Evolutionary conservation across 495 filamentous ascomycete species (phyloP).

Genomic region (Mycothermus thermophilus): DNA sequence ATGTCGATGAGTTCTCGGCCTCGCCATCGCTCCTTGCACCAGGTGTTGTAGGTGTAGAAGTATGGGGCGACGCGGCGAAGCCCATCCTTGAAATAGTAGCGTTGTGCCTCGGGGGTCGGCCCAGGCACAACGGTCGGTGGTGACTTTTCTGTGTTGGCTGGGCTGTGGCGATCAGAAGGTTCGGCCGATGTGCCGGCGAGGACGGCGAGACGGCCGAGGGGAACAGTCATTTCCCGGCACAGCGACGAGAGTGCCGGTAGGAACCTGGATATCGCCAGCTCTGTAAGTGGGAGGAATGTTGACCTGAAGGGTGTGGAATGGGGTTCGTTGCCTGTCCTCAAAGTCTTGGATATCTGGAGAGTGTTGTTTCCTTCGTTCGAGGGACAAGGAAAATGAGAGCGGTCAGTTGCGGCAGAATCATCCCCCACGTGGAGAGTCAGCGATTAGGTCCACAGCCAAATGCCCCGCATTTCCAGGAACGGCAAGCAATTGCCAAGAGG

Average conservation of each 20-base stretch:
- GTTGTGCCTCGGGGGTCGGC: slow-evolving; percentile 46
- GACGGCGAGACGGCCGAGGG: neutral
- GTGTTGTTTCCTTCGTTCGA: too few relatives aligned
- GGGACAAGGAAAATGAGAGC: neutral
- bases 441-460: too few relatives aligned
- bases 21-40: slow-evolving; percentile 81
- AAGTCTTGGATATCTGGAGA: neutral
- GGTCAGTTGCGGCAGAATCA: neutral
- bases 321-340: too few relatives aligned
- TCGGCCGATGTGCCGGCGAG: too few relatives aligned
- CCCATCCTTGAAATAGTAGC: slow-evolving; percentile 67
- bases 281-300: too few relatives aligned
- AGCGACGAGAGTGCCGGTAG: neutral
- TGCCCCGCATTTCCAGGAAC: slow-evolving; percentile 2
- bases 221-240: slow-evolving; percentile 3
- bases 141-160: neutral
- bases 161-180: neutral
- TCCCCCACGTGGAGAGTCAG: neutral
- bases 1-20: slow-evolving; percentile 62
- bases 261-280: neutral
- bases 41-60: slow-evolving; percentile 88
- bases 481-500: too few relatives aligned
- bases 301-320: neutral
- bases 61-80: slow-evolving; percentile 77
- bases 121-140: neutral